These are phyloP conservation scores for Letharia lupina DNA, from an alignment of 495 filamentous ascomycete genomes.

Conservation along the genomic window DNA sequence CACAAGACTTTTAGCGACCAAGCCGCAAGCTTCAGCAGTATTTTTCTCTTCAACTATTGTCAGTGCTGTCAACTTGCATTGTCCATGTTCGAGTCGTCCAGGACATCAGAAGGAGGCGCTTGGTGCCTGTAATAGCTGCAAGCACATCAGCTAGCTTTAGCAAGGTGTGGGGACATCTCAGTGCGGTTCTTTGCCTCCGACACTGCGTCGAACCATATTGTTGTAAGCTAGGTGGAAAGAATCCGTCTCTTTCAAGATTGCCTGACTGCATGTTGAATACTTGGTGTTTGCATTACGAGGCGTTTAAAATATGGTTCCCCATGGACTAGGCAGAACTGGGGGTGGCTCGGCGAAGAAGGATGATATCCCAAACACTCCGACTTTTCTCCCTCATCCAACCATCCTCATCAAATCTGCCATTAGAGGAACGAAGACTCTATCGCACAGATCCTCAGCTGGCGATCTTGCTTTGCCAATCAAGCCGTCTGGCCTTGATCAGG, in stretches of 20 bases:
- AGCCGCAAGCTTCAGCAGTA: not conserved
- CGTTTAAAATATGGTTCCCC: not conserved
- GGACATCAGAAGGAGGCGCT: not conserved
- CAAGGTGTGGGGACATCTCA: not conserved
- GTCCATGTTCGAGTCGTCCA: not conserved
- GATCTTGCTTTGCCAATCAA: not conserved
- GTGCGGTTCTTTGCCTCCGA: not conserved
- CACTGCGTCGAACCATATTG: not conserved
- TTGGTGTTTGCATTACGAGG: not conserved
- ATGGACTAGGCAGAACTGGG: not conserved
- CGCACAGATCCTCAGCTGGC: not conserved
- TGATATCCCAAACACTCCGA: not conserved
- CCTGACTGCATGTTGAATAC: not conserved
- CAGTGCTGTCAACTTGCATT: not conserved
- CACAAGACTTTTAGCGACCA: not conserved
- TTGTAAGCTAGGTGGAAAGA: not conserved
- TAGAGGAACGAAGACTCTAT: not conserved
- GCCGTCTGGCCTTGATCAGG: not conserved
- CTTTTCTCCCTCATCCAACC: not conserved
- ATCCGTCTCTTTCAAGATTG: not conserved
- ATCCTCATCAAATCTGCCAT: not conserved
- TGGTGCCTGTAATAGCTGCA: not conserved
- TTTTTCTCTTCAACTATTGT: not conserved
- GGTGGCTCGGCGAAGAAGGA: not conserved
- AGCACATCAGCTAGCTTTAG: not conserved